These are phyloP conservation scores for Microbotryum lychnidis-dioicae DNA, from an alignment of 1,284 basidiomycete genomes.

Conservation along the genomic window DNA sequence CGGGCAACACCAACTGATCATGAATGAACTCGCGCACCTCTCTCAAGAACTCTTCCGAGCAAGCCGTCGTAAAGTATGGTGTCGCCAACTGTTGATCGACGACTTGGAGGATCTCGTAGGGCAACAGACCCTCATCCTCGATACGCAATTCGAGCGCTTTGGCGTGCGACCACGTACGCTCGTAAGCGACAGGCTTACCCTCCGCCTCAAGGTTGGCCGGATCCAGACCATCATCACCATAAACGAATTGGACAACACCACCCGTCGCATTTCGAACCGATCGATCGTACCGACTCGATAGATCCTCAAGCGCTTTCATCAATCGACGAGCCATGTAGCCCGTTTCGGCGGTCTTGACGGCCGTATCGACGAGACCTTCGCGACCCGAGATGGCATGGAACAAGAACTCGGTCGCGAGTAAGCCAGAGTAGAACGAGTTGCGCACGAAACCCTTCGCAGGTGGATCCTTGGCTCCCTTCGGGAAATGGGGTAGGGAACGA, in stretches of 20 bases:
- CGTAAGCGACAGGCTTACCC: conserved; percentile 81
- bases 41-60: conserved; percentile 40
- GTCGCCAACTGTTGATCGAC: conserved; percentile 58
- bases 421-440: conserved; percentile 87
- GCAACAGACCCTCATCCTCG: conserved; percentile 58
- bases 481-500: conserved; percentile 95
- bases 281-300: conserved; percentile 93
- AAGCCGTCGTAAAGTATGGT: conserved; percentile 50
- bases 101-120: conserved; percentile 76
- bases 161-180: conserved; percentile 81
- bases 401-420: conserved; percentile 93
- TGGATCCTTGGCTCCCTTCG: conserved; percentile 93
- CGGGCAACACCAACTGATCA: conserved; percentile 57
- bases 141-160: conserved; percentile 51
- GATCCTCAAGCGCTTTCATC: conserved; percentile 98
- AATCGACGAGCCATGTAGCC: conserved; percentile 98
- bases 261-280: conserved; percentile 95
- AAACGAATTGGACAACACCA: conserved; percentile 95
- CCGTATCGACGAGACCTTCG: conserved; percentile 97
- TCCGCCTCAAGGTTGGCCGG: conserved; percentile 86
- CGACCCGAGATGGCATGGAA: conserved; percentile 99
- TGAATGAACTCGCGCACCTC: conserved; percentile 68
- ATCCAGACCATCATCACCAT: conserved; percentile 95
- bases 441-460: conserved; percentile 97
- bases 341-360: conserved; percentile 98